These are phyloP conservation scores for Agapanthus africanus DNA, from an alignment of 106 monocot species.

Conservation along the genomic window DNA sequence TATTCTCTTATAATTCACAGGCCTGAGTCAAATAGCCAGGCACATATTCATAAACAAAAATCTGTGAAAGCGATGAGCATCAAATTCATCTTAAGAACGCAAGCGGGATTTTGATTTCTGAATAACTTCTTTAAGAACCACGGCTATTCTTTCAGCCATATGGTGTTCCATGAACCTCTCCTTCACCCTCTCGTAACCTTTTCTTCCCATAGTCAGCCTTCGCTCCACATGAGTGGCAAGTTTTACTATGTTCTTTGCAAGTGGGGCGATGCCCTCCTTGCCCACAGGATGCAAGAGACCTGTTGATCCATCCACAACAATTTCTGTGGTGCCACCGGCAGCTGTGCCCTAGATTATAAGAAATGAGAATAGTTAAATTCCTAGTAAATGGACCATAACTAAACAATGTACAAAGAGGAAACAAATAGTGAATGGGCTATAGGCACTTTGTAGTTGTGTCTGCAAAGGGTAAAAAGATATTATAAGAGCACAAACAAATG, in stretches of 20 bases:
- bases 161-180: conserved; percentile 85
- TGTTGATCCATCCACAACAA: conserved; percentile 72
- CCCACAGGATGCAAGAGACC: conserved; percentile 86
- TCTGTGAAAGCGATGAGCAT: not conserved
- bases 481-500: not conserved
- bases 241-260: conserved; percentile 79
- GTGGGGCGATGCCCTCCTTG: conserved; percentile 60
- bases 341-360: conserved; percentile 67
- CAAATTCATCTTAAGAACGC: conserved; percentile 10
- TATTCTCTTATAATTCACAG: not conserved
- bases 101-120: conserved; percentile 24
- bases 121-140: conserved; percentile 59
- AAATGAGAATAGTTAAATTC: too few species aligned
- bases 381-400: not conserved
- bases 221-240: conserved; percentile 60
- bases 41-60: not conserved
- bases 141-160: conserved; percentile 79
- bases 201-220: conserved; percentile 62
- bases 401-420: not conserved
- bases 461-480: not conserved
- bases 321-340: conserved; percentile 92
- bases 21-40: not conserved
- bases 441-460: not conserved
- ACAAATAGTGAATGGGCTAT: not conserved
- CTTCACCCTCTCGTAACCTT: conserved; percentile 82